Evolutionary conservation across 2,329 filamentous ascomycete genomes (phyloP).

Genomic region (Penicillium corylophilum): DNA sequence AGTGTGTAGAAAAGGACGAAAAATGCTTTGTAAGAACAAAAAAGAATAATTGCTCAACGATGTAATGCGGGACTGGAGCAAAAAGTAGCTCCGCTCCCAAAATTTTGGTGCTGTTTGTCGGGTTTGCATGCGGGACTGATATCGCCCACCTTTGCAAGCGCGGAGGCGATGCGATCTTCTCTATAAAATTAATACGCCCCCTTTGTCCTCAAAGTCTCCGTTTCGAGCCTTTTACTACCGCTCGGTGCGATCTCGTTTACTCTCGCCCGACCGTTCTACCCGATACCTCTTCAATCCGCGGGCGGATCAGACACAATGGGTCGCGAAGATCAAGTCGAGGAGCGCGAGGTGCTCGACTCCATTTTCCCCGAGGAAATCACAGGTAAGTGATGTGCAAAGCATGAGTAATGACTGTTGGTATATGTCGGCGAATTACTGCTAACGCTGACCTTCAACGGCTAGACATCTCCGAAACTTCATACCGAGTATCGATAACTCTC

Average conservation of each 20-base stretch:
- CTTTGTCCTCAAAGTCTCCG: neutral
- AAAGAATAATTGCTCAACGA: conserved; percentile 2
- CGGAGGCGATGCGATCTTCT: conserved; percentile 15
- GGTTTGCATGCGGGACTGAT: conserved; percentile 42
- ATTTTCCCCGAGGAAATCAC: conserved; percentile 98
- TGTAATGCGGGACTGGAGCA: conserved; percentile 9
- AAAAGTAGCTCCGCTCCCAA: conserved; percentile 27
- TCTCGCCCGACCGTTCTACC: conserved; percentile 4
- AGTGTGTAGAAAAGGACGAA: neutral
- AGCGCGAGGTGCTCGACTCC: conserved; percentile 95
- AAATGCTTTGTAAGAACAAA: conserved; percentile 3
- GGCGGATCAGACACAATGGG: conserved; percentile 43
- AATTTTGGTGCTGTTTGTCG: conserved; percentile 39
- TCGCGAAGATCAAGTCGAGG: conserved; percentile 86
- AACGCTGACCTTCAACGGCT: conserved; percentile 11
- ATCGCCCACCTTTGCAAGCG: conserved; percentile 16
- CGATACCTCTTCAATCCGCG: conserved; percentile 32
- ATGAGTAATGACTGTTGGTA: neutral
- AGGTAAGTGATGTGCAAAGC: conserved; percentile 52
- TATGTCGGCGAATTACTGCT: conserved; percentile 2
- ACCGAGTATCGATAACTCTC: conserved; percentile 79
- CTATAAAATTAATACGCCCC: conserved; percentile 1
- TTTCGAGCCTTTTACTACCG: neutral
- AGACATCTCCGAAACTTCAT: conserved; percentile 91
- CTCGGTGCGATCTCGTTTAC: neutral